Evolutionary conservation across 441 rosid genomes (phyloP), one percentile per base, ranked within the genome.

Genomic region (Erodium moschatum): DNA sequence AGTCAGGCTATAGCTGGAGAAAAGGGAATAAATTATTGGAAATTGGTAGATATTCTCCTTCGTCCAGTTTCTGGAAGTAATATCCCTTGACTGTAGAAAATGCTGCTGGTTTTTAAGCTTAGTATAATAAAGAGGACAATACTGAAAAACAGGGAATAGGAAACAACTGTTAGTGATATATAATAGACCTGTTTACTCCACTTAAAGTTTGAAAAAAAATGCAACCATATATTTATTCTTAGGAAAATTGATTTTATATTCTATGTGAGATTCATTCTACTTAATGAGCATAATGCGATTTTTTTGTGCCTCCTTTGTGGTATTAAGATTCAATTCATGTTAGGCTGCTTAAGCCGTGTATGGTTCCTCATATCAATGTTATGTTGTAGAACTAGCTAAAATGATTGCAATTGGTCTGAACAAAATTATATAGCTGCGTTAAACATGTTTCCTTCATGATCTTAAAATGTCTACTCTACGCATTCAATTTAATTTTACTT

Each of bases 11-110:
- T 70, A 35, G 72, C 58, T 71, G 74, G 77, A 71, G 67, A 67
- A 67, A 6, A 65, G 44, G 42, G 74, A 82, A 75, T 77, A 72
- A 67, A 27, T 46, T 67, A 77, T 73, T 61, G 69, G 83, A 82
- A 73, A 79, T 67, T 68, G 29, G 77, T 44, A 58, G 81, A 75
- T 67, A 65, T 70, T 54, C 67, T 69, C 52, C 62, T 68, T 65
- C 69, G 58, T 70, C 56, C 69, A 74, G 19, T 6, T 61, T 71
- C 65, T 73, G 63, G 67, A 79, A 78, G 77, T 72, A 70, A 72
- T 76, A 80, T 78, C 80, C 75, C 84, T 76, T 76, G 84, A 75
- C 83, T 85, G 85, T 75, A 75, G 73, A 66, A 70, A 75, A 81
- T 74, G 86, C 78, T 76, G 62, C 16, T 48, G 66, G 10, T 27